Percentiles rank a stretch among this genome's conserved stretches.
These are phyloP conservation scores for Echium plantagineum DNA, from an alignment of 257 asterid genomes.

Conservation along the genomic window DNA sequence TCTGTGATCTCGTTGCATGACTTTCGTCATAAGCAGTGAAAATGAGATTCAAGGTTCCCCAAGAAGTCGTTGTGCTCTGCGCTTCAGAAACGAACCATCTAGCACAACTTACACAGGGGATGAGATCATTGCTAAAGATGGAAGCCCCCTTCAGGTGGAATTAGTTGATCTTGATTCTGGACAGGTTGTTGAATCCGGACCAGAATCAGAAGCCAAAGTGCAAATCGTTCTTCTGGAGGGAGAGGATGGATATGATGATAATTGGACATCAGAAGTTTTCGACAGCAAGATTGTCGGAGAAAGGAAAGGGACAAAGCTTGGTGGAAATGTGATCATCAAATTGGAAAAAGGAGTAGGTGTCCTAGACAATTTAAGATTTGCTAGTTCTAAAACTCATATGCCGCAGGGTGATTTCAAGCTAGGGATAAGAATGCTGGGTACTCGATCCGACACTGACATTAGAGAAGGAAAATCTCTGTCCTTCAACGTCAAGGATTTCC, in stretches of 20 bases:
- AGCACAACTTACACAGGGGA: conserved; percentile 22
- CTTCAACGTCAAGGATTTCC: conserved; percentile 7
- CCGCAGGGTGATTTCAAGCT: conserved; percentile 20
- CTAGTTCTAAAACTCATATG: conserved; percentile 11
- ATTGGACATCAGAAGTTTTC: conserved; percentile 24
- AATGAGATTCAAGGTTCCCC: conserved; percentile 6
- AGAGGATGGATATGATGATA: conserved; percentile 14
- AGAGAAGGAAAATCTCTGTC: conserved; percentile 16
- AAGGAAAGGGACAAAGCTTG: conserved; percentile 25
- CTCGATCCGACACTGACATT: conserved; percentile 7
- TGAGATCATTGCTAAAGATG: conserved; percentile 31
- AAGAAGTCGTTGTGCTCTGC: conserved; percentile 23
- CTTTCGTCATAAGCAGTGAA: conserved; percentile 13
- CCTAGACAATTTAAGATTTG: conserved; percentile 21
- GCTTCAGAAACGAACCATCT: conserved; percentile 22
- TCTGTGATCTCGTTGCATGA: conserved; percentile 5
- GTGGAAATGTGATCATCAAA: conserved; percentile 20
- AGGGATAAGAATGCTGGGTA: conserved; percentile 27
- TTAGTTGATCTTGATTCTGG: conserved; percentile 27
- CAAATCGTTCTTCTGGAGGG: conserved; percentile 29
- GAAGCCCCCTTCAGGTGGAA: conserved; percentile 15
- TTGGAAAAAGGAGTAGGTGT: conserved; percentile 26
- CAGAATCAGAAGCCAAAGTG: conserved; percentile 30
- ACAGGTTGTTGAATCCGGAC: conserved; percentile 20
- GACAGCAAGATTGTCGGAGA: conserved; percentile 10